Percentiles rank a stretch among this genome's conserved stretches.
These are phyloP conservation scores for Artemisia tridentata DNA, from an alignment of 129 eudicot species.

Conservation along the genomic window DNA sequence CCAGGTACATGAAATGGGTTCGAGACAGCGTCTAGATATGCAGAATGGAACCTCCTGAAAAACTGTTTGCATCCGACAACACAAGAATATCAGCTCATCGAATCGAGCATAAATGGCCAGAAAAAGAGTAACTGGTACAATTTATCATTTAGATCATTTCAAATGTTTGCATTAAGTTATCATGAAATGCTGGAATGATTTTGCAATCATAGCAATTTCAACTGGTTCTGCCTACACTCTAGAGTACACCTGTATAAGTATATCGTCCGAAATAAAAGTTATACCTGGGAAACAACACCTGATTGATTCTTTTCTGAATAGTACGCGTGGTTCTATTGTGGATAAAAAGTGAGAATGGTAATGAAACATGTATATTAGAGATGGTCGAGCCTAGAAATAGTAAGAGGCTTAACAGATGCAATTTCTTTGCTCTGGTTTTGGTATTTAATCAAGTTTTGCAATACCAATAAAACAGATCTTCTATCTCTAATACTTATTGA, in stretches of 20 bases:
- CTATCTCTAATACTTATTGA: no score
- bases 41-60: slow-evolving; percentile 91
- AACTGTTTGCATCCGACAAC: slow-evolving; percentile 42
- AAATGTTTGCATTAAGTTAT: background rate
- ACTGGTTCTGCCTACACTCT: background rate
- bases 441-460: no score
- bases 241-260: background rate
- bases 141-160: background rate
- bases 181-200: background rate
- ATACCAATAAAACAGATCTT: no score
- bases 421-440: no score
- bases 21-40: slow-evolving; percentile 91
- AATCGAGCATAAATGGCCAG: background rate
- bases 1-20: slow-evolving; percentile 99
- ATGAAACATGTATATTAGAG: background rate
- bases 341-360: background rate
- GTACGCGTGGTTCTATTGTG: background rate
- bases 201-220: background rate
- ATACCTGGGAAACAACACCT: background rate
- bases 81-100: background rate
- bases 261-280: background rate
- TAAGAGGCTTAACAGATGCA: no score
- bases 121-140: background rate
- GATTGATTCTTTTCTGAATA: background rate
- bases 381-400: no score